Evolutionary conservation across 2,329 filamentous ascomycete species (phyloP).

Genomic region (Claviceps sp.): DNA sequence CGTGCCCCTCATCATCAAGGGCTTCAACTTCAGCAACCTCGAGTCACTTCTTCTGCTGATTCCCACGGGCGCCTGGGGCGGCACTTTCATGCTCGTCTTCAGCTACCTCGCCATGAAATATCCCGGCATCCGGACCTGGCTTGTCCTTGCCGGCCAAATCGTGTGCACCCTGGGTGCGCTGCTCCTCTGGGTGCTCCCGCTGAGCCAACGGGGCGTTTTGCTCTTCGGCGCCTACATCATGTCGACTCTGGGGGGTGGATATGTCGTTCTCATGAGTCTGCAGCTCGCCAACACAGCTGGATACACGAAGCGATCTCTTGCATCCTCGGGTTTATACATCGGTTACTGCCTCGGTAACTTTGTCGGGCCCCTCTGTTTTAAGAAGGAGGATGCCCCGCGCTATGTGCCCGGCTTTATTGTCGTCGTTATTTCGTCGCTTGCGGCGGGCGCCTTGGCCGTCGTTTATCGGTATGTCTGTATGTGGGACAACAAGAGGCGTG

Average conservation of each 20-base stretch:
- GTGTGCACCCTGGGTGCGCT: not conserved
- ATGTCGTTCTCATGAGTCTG: not conserved
- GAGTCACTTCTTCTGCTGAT: slow-evolving; percentile 35
- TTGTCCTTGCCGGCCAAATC: not conserved
- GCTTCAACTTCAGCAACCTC: slow-evolving; percentile 17
- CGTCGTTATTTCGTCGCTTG: not conserved
- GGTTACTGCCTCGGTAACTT: slow-evolving; percentile 30
- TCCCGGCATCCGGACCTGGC: not conserved
- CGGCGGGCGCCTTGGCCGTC: not conserved
- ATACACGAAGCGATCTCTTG: slow-evolving; percentile 4
- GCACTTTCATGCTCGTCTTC: not conserved
- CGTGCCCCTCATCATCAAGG: slow-evolving; percentile 16
- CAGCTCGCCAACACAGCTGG: slow-evolving; percentile 14
- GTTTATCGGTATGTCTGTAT: not conserved
- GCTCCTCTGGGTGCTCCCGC: not conserved
- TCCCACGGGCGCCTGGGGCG: slow-evolving; percentile 25
- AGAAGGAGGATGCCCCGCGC: slow-evolving; percentile 27
- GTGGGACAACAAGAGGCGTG: not conserved
- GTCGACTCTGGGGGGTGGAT: not conserved
- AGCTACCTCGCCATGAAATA: not conserved
- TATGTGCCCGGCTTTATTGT: slow-evolving; percentile 33
- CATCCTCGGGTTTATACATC: slow-evolving; percentile 6
- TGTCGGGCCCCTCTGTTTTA: slow-evolving; percentile 22
- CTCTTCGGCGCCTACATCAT: not conserved
- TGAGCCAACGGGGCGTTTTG: not conserved